Evolutionary conservation across 805 yeast genomes (phyloP), one percentile per base, ranked within the genome.

Genomic region (Cyberlindnera euphorbiae): DNA sequence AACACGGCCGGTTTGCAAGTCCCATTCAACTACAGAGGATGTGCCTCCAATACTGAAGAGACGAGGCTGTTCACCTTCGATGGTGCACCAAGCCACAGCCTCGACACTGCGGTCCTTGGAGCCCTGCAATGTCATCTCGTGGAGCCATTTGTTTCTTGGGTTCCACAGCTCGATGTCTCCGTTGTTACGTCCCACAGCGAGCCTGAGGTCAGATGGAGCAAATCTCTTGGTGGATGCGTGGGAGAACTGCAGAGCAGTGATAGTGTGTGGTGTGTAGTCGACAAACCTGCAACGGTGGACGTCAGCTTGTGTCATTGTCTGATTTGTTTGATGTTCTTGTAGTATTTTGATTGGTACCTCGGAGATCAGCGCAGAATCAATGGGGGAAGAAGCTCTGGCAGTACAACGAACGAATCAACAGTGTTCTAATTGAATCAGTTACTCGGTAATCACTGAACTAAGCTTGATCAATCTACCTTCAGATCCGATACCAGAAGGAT

Each of bases 141-240:
- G 87, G 35, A 76, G 63, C 97, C 97, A 89, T 50, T 75, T 73
- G 43, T 71, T 68, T 50, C 79, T 69, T 27, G 96, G 96, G 58
- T 86, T 86, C 96, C 97, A 90, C 23, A 93, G 78, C 60, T 93
- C 98, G 41, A 93, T 83, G 53, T 89, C 89, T 26, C 99, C 99
- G 56, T 93, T 89, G 30, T 86, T 75, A 58, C 97, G 73, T 21
- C 96, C 97, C 6, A 90, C 83, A 1, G 97, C 97, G 26, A 93
- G 62, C 41, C 96, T 69, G 37, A 87, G 64, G 41, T 75, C 79
- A 17, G 58, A 60, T 18, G 76, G 79, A 1, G 77, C 66, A 19
- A 64, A 49, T 30, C 67, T 66, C 15, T 63, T 57, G 4, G 66
- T 61, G 0, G 85, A 73, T 5, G 60, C 56, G 54, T 77, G 84